Evolutionary conservation across 495 filamentous ascomycete genomes (phyloP), one percentile per base, ranked within the genome.

Genomic region (Lasiosphaeria ovina): DNA sequence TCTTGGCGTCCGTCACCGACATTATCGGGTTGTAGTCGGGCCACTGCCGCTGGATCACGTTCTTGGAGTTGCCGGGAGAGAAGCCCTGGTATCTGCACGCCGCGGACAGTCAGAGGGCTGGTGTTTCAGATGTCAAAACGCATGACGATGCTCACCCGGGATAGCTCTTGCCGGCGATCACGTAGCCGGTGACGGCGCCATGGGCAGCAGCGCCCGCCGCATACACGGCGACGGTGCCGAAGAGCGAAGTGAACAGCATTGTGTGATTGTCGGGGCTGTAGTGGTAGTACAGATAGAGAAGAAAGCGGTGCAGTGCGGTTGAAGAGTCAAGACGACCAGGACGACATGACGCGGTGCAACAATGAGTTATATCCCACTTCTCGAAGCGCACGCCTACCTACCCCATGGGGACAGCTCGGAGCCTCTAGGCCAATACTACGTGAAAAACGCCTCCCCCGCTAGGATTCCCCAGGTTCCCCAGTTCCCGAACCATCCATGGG

Each of bases 161-260:
- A 63, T 81, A 84, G 17, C 62, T 79, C 59, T 69, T 78, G 49
- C 79, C 75, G 49, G 64, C 81, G 55, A 86, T 81, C 47, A 79
- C 74, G 71, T 86, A 86, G 67, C 76, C 79, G 34, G 80, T 79
- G 44, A 84, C 81, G 61, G 81, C 83, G 52, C 83, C 83, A 64
- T 86, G 82, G 50, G 78, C 82, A 35, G 77, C 71, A 58, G 68
- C 81, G 50, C 73, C 66, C 32, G 78, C 62, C 38, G 66, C 69
- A 4, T 72, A 55, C 9, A 70, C 59, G 35, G 55, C 66, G 55
- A 68, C 60, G 0, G 63, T 51, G 51, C 62, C 55, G 57, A 67
- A 45, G 57, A 58, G 33, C 1, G 64, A 55, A 12, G 64, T 58
- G 60, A 67, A 66, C 50, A 67, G 16, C 70, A 71, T 73, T 44